Evolutionary conservation across 2,329 filamentous ascomycete genomes (phyloP), one percentile per base, ranked within the genome.

Genomic region (Cadophora malorum): DNA sequence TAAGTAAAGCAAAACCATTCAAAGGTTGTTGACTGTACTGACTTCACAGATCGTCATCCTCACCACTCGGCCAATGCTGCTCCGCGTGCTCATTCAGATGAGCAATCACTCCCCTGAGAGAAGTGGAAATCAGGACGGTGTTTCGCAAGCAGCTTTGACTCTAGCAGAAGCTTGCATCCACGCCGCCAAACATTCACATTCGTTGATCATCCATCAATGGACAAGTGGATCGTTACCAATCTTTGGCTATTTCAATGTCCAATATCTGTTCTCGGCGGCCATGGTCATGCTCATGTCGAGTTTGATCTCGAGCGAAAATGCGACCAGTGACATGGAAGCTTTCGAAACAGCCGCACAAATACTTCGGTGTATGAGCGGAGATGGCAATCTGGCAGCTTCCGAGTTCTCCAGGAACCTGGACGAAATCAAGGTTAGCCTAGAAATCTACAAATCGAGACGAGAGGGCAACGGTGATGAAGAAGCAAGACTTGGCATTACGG

Each of bases 241-340:
- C 0, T 83, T 84, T 56, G 83, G 83, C 67, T 84, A 83, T 72
- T 81, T 81, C 58, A 79, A 80, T 72, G 80, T 80, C 0, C 81
- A 83, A 58, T 83, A 83, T 50, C 79, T 84, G 31, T 84, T 84
- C 72, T 81, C 82, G 0, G 78, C 81, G 0, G 78, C 81, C 1
- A 82, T 79, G 0, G 78, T 83, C 4, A 78, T 84, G 1, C 81
- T 80, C 0, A 76, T 83, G 1, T 83, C 83, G 1, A 81, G 79
- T 47, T 72, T 83, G 0, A 73, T 82, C 0, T 72, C 76, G 4
- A 71, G 78, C 8, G 76, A 74, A 2, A 74, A 74, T 3, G 76
- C 75, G n/a, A 47, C 38, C 14, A 28, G 23, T 23, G 81, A 83
- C 41, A 73, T 73, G 1, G 81, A 83, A 12, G 76, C 78, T 12